These are phyloP conservation scores for Cryphonectria naterciae DNA, from an alignment of 2,329 filamentous ascomycete genomes.

Conservation along the genomic window DNA sequence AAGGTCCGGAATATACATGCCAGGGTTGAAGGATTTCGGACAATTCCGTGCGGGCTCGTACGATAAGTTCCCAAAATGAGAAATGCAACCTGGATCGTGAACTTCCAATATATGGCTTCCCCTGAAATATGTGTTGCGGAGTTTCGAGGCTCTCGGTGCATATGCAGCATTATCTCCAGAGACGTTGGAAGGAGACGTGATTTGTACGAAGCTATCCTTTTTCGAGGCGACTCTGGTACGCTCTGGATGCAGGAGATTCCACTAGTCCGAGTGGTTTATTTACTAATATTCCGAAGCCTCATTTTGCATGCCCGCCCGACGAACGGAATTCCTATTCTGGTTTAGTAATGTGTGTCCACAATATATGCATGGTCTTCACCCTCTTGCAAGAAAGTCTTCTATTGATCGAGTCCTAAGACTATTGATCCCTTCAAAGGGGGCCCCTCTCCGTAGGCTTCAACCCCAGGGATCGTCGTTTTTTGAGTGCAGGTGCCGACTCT, in stretches of 20 bases:
- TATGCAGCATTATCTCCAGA: not conserved
- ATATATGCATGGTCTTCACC: not conserved
- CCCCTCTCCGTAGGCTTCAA: not conserved
- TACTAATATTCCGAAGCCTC: not conserved
- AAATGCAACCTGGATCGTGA: not conserved
- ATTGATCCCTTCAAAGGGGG: not conserved
- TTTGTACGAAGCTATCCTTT: not conserved
- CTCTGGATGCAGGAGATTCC: not conserved
- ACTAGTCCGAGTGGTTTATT: not conserved
- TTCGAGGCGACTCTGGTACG: not conserved
- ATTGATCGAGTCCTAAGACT: not conserved
- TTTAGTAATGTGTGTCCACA: not conserved
- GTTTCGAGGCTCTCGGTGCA: not conserved
- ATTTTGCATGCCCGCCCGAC: not conserved
- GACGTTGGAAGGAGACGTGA: not conserved
- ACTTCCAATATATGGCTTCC: not conserved
- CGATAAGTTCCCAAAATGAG: not conserved
- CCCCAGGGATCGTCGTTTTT: not conserved
- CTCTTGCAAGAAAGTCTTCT: not conserved
- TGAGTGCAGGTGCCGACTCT: not conserved
- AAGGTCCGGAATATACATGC: not conserved
- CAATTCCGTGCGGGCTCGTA: not conserved
- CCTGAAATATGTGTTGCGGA: not conserved
- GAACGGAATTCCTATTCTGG: not conserved
- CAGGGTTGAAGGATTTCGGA: not conserved